phyloP scores from a whole-genome alignment of 768 basidiomycete species.

The Xerocomus brunneocitrinus region DNA sequence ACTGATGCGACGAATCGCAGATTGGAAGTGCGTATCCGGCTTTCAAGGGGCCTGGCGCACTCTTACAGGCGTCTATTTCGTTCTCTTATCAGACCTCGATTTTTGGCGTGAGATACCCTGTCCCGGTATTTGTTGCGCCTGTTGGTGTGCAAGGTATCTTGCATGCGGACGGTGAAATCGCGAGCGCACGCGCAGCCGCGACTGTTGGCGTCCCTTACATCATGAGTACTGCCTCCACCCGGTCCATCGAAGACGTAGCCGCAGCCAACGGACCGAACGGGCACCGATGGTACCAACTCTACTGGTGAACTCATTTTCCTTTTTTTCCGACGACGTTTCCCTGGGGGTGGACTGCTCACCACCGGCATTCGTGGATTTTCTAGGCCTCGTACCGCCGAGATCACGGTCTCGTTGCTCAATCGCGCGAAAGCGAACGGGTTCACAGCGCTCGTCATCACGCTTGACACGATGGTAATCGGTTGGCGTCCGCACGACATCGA shows the following conservation, averaged over 20 bases:
- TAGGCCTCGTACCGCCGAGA: slow-evolving; percentile 60
- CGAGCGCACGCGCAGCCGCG: slow-evolving; percentile 59
- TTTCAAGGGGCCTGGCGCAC: no score
- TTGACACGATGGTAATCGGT: slow-evolving; percentile 69
- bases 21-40: slow-evolving; percentile 46
- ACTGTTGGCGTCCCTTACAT: slow-evolving; percentile 63
- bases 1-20: slow-evolving; percentile 52
- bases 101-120: slow-evolving; percentile 59
- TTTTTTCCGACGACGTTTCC: background rate
- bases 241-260: slow-evolving; percentile 76
- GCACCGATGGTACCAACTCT: slow-evolving; percentile 76
- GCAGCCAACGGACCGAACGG: slow-evolving; percentile 58
- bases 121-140: slow-evolving; percentile 65
- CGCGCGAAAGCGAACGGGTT: slow-evolving; percentile 66
- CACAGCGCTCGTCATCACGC: slow-evolving; percentile 69
- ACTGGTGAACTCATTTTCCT: slow-evolving; percentile 46
- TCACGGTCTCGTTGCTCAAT: slow-evolving; percentile 59
- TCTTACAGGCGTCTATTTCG: background rate
- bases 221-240: slow-evolving; percentile 69
- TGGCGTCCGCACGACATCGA: slow-evolving; percentile 77
- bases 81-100: slow-evolving; percentile 51
- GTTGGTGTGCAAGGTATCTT: slow-evolving; percentile 79
- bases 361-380: background rate
- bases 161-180: slow-evolving; percentile 67
- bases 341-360: background rate